These are phyloP conservation scores for Plantago lanceolata DNA, from an alignment of 305 asterid genomes.

Conservation along the genomic window DNA sequence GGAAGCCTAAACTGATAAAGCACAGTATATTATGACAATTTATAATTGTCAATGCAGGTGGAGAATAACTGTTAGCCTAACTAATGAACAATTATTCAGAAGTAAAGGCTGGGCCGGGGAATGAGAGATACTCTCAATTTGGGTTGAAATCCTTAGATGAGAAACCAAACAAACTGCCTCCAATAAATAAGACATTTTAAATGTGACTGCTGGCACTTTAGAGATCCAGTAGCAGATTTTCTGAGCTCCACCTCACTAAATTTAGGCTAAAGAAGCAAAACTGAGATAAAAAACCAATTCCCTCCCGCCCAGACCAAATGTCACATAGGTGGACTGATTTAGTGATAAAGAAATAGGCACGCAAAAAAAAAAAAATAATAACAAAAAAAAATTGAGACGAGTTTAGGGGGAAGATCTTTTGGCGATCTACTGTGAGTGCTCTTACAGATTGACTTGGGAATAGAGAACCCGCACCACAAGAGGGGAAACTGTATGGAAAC, in stretches of 20 bases:
- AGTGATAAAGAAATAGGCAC: too few species aligned
- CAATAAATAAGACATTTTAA: too few species aligned
- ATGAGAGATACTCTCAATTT: background rate
- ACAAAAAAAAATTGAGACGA: too few species aligned
- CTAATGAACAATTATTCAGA: background rate
- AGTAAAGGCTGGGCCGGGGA: background rate
- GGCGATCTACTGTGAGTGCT: background rate
- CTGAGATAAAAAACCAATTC: too few species aligned
- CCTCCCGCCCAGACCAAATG: too few species aligned
- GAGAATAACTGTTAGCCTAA: too few species aligned
- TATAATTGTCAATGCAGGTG: slow-evolving; percentile 5
- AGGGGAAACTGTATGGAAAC: background rate
- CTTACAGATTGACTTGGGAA: background rate
- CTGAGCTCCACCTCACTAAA: too few species aligned
- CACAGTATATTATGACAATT: background rate
- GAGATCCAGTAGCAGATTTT: background rate
- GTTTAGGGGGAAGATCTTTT: background rate
- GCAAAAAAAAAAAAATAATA: too few species aligned
- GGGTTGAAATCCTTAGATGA: background rate
- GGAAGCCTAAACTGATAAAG: background rate
- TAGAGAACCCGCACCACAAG: background rate
- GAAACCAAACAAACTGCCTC: background rate
- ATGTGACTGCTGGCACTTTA: background rate
- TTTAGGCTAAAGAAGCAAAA: background rate
- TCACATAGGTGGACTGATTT: too few species aligned